These are phyloP conservation scores for Populus tomentosa DNA, from an alignment of 441 rosid species.

Conservation along the genomic window DNA sequence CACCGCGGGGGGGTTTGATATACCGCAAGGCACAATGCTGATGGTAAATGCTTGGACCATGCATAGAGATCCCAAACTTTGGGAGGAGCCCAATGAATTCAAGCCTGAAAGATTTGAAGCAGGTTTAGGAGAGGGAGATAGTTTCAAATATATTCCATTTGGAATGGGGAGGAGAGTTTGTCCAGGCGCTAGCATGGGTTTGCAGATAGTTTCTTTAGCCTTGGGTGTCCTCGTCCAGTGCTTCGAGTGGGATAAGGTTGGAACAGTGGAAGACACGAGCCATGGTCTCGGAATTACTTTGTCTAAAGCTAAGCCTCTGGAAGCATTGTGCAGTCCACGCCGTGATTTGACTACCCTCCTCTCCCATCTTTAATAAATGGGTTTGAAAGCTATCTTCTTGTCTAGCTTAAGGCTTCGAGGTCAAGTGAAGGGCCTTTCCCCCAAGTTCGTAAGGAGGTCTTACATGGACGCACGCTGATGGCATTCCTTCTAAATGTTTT, in stretches of 20 bases:
- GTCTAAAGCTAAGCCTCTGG: slow-evolving; percentile 25
- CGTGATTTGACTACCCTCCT: slow-evolving; percentile 15
- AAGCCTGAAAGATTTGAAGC: slow-evolving; percentile 51
- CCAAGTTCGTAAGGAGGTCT: too few species aligned
- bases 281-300: slow-evolving; percentile 12
- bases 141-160: slow-evolving; percentile 43
- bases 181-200: slow-evolving; percentile 47
- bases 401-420: too few species aligned
- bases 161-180: slow-evolving; percentile 62
- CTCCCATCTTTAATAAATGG: slow-evolving; percentile 5
- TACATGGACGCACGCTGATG: too few species aligned
- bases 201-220: slow-evolving; percentile 33
- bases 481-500: too few species aligned
- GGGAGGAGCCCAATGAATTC: slow-evolving; percentile 47
- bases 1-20: slow-evolving; percentile 35
- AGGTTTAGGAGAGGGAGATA: slow-evolving; percentile 21
- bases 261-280: slow-evolving; percentile 24
- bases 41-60: slow-evolving; percentile 45
- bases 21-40: slow-evolving; percentile 42
- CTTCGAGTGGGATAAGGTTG: slow-evolving; percentile 45
- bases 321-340: slow-evolving; percentile 20
- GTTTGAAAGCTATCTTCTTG: neutral
- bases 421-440: too few species aligned
- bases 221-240: slow-evolving; percentile 50
- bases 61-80: slow-evolving; percentile 47